Base-by-base conservation (phyloP, 148 eudicot species). In the Silene latifolia region DNA sequence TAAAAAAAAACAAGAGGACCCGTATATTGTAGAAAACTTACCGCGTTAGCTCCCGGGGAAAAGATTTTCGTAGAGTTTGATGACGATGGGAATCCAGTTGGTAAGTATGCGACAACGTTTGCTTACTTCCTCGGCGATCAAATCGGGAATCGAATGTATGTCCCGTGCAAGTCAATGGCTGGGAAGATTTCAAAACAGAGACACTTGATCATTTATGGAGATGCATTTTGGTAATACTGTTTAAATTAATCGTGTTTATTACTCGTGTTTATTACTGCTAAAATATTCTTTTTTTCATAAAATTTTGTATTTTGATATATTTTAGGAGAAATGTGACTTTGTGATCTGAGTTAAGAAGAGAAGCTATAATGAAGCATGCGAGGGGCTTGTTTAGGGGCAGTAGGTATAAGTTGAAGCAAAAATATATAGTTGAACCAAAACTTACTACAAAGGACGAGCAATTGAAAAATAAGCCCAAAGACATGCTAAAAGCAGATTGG, bases 181-280 rank as follows among this genome's bases (percentile, higher is more conserved):
- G 77, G 61, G 70, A 63, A 8, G 47, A 63, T 0, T 24, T 46
- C 14, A 63, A 63, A n/a, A 3, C 47, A 3, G 47, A 74, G 57
- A 53, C 77, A 25, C 19, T 74, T 17, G 70, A 74, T 18, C 70
- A 74, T 51, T 59, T 60, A 2, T 74, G 62, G 70, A 48, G 24
- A 8, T 74, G 62, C 20, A 19, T 74, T 4, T 5, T 24, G 70
- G 61, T 74, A 74, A 13, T 20, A 19, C 3, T n/a, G n/a, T n/a
- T n/a, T n/a, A n/a, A n/a, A n/a, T n/a, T n/a, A n/a, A n/a, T n/a
- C n/a, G n/a, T n/a, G n/a, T n/a, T n/a, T n/a, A n/a, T n/a, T n/a
- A n/a, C n/a, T n/a, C n/a, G n/a, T n/a, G n/a, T n/a, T n/a, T n/a
- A n/a, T n/a, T n/a, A n/a, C n/a, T n/a, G n/a, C n/a, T n/a, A n/a